Evolutionary conservation across 2,329 filamentous ascomycete genomes (phyloP).

Genomic region (Claviceps pusilla): DNA sequence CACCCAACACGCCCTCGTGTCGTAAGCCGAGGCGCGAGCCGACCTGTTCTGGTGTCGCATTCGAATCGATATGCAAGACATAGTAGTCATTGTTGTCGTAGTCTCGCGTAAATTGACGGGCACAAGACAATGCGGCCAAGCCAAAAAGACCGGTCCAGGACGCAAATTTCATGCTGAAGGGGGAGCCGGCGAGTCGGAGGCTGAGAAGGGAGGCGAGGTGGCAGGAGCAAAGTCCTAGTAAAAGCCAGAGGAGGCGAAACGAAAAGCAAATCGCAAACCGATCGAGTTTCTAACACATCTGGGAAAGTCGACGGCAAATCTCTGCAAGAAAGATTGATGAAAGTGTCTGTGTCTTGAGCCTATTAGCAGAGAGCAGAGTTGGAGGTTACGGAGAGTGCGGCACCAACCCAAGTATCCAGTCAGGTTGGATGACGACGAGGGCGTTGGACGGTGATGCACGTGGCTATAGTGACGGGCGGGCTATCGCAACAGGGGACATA

Average conservation of each 20-base stretch:
- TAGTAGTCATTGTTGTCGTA: conserved; percentile 83
- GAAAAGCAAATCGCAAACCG: background rate
- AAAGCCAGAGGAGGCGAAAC: background rate
- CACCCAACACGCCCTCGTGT: conserved; percentile 68
- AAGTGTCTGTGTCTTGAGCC: background rate
- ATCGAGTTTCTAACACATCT: conserved; percentile 1
- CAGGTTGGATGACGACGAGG: too few relatives aligned
- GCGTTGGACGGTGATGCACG: too few relatives aligned
- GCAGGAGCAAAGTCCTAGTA: background rate
- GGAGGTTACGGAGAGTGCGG: background rate
- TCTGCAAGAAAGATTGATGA: background rate
- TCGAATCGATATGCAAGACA: conserved; percentile 64
- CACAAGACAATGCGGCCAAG: conserved; percentile 33
- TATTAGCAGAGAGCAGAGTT: too few relatives aligned
- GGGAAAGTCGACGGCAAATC: background rate
- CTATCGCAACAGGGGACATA: too few relatives aligned
- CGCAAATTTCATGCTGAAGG: conserved; percentile 32
- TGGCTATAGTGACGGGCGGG: too few relatives aligned
- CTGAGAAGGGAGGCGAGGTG: background rate
- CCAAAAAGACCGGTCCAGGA: conserved; percentile 39
- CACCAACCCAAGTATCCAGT: background rate
- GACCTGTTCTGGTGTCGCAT: conserved; percentile 50
- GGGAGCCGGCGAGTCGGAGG: background rate
- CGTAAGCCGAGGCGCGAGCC: conserved; percentile 58
- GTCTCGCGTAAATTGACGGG: conserved; percentile 44